Evolutionary conservation across 345 rosid species (phyloP).

Genomic region (Lepidium sativum): DNA sequence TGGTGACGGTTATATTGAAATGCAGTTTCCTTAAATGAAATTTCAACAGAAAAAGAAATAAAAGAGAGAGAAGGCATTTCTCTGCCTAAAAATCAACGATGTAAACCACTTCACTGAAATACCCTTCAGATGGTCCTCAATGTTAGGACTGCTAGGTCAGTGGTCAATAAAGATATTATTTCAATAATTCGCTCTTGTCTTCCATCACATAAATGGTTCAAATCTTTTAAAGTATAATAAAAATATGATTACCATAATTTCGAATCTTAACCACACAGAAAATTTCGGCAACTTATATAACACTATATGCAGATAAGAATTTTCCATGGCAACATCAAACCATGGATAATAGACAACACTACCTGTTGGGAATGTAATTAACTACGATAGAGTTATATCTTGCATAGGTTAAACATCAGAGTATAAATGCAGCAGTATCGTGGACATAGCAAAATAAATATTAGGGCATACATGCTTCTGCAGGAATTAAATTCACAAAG

Average conservation of each 20-base stretch:
- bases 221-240: background rate
- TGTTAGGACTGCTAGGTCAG: background rate
- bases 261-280: background rate
- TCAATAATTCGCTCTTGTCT: background rate
- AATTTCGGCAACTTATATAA: background rate
- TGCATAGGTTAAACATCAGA: constrained; percentile 7
- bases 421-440: background rate
- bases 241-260: background rate
- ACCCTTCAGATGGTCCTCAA: background rate
- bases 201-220: background rate
- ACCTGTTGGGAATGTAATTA: background rate
- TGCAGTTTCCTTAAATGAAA: background rate
- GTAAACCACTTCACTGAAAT: background rate
- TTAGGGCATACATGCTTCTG: background rate
- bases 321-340: background rate
- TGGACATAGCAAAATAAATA: background rate
- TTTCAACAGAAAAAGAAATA: background rate
- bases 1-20: background rate
- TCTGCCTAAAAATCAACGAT: background rate
- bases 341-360: background rate
- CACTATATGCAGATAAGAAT: background rate
- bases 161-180: background rate
- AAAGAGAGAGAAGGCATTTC: background rate
- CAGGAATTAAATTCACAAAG: background rate
- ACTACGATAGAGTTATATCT: background rate